Evolutionary conservation across 73 alveolate species (phyloP), one percentile per base, ranked within the genome.

Genomic region (Symbiodinium natans): DNA sequence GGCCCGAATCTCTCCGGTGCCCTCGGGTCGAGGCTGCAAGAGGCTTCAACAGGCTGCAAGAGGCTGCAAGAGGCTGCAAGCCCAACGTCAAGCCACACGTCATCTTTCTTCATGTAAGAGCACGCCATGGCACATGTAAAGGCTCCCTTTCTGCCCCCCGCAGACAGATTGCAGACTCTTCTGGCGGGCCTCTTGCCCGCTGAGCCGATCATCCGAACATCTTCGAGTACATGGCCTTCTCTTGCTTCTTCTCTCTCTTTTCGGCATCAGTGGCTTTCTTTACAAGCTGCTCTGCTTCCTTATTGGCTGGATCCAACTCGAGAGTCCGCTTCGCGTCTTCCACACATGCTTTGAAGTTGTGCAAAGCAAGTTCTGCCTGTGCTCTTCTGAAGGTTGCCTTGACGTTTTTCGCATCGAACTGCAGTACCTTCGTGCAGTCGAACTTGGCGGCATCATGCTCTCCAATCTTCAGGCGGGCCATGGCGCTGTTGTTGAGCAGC

Each of bases 1-100:
- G 92, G 98, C 98, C 27, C 90, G 87, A n/a, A 92, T 77, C 98
- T 92, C 83, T 4, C 96, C 96, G 15, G 96, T 90, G 75, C 96
- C 96, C 96, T 90, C 52, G 54, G 48, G 31, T 15, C 25, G 15
- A 0, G 82, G 9, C 34, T 27, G 48, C 31, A 42, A 2, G 25
- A 15, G 25, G 85, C 43, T 74, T 5, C 82, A 13, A 13, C 29
- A 54, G 21, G 74, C 74, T 13, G 74, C 74, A 54, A 13, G 29
- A 54, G 21, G 21, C 13, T 15, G 21, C 13, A 54, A 54, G 74
- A n/a, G n/a, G n/a, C n/a, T n/a, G n/a, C n/a, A n/a, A n/a, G n/a
- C n/a, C n/a, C n/a, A n/a, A n/a, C n/a, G n/a, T n/a, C n/a, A n/a
- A n/a, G n/a, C n/a, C n/a, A n/a, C n/a, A n/a, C n/a, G n/a, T n/a